phyloP scores from a whole-genome alignment of 371 early-diverging fungal species.

The Zancudomyces culisetae region DNA sequence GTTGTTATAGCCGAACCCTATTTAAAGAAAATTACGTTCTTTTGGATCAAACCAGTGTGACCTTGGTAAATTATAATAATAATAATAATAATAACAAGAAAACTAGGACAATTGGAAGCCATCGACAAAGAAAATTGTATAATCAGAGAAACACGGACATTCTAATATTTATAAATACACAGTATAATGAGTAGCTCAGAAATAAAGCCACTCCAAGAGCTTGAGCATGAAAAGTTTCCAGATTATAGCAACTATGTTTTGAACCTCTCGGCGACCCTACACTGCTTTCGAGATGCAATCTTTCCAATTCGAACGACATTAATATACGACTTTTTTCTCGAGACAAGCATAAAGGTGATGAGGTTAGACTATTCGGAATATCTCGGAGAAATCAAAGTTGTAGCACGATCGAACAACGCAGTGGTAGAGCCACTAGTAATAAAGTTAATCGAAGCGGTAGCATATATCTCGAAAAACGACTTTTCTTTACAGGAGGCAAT shows the following conservation, averaged over 20 bases:
- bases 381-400: neutral
- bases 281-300: neutral
- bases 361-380: neutral
- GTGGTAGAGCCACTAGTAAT: neutral
- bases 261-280: neutral
- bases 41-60: no score
- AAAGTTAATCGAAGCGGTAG: neutral
- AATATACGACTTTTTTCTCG: neutral
- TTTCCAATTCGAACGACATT: slow-evolving; percentile 2
- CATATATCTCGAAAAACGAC: neutral
- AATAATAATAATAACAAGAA: no score
- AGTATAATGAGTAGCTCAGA: no score
- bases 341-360: neutral
- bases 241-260: neutral
- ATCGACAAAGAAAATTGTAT: no score
- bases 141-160: no score
- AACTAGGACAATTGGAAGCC: no score
- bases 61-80: no score
- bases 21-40: no score
- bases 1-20: no score
- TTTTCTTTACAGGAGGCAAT: slow-evolving; percentile 1
- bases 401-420: neutral
- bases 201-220: neutral
- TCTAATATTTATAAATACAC: no score
- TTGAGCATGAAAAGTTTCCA: neutral